phyloP scores from a whole-genome alignment of 176 grass and related monocot species.

The Bonia amplexicaulis region DNA sequence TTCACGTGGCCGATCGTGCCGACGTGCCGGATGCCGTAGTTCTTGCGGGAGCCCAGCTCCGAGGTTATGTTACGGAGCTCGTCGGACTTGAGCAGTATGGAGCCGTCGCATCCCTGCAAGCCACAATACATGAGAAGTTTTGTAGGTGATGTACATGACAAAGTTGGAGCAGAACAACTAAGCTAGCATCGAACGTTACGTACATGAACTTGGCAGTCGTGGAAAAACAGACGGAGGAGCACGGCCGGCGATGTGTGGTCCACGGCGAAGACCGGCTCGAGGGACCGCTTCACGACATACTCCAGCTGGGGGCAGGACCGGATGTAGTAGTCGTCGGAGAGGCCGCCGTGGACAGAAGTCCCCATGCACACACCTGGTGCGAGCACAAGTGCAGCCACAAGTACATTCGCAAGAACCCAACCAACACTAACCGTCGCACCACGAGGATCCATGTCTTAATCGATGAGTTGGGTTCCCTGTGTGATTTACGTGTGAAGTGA shows the following conservation, averaged over 20 bases:
- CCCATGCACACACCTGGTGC: background rate
- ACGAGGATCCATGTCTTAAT: too few relatives aligned
- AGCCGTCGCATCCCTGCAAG: constrained; percentile 10
- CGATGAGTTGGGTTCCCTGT: too few relatives aligned
- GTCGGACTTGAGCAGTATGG: constrained; percentile 17
- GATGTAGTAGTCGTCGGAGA: constrained; percentile 4
- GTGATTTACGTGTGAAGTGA: too few relatives aligned
- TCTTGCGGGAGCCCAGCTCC: background rate
- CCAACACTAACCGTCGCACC: too few relatives aligned
- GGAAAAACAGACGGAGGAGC: constrained; percentile 18
- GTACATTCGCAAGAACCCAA: background rate
- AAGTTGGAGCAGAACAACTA: background rate
- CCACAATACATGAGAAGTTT: too few relatives aligned
- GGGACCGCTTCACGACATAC: background rate
- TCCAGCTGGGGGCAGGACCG: too few relatives aligned
- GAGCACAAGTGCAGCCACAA: background rate
- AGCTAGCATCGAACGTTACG: background rate
- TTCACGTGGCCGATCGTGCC: background rate
- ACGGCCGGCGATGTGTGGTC: constrained; percentile 5
- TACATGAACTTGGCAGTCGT: constrained; percentile 15
- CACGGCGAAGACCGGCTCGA: background rate
- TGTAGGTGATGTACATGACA: background rate
- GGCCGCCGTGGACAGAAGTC: background rate
- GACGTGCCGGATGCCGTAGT: constrained; percentile 1
- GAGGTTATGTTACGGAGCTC: background rate